Conservation (phyloP, 805 yeast genomes). For the Blastobotrys americana region DNA sequence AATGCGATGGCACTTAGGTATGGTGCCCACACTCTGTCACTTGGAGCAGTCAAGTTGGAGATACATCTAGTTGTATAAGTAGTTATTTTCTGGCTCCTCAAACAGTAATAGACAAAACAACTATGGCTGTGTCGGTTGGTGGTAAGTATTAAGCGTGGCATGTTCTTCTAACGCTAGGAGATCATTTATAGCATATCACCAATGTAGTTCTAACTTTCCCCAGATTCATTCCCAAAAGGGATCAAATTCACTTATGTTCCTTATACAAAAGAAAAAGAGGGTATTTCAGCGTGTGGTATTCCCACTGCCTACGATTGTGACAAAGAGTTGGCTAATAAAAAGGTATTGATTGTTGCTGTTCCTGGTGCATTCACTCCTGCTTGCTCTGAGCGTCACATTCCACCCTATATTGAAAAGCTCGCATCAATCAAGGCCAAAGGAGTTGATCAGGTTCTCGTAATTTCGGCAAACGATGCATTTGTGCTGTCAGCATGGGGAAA, state of each 20-base stretch:
- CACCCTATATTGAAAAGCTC: conserved; percentile 50
- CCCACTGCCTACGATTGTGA: conserved; percentile 32
- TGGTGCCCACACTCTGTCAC: too few relatives aligned
- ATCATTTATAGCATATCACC: too few relatives aligned
- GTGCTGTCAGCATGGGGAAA: conserved; percentile 65
- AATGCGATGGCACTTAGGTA: too few relatives aligned
- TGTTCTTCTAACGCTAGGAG: too few relatives aligned
- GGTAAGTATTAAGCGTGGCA: too few relatives aligned
- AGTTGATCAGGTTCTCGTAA: conserved; percentile 54
- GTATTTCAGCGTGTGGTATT: conserved; percentile 33
- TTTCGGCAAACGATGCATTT: conserved; percentile 66
- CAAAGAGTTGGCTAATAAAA: conserved; percentile 38
- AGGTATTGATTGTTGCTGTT: conserved; percentile 62
- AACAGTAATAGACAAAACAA: too few relatives aligned
- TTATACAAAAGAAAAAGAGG: conserved; percentile 26
- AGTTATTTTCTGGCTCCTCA: too few relatives aligned
- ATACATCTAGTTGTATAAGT: too few relatives aligned
- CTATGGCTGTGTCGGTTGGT: too few relatives aligned
- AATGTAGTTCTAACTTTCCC: too few relatives aligned
- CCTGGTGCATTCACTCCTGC: conserved; percentile 90
- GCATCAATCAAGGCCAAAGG: conserved; percentile 50
- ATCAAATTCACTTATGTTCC: conserved; percentile 31
- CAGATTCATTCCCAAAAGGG: conserved; percentile 28
- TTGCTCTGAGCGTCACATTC: conserved; percentile 65
- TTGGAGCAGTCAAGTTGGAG: too few relatives aligned